Evolutionary conservation across 768 basidiomycete species (phyloP), one percentile per base, ranked within the genome.

Genomic region (Podaxis sp.): DNA sequence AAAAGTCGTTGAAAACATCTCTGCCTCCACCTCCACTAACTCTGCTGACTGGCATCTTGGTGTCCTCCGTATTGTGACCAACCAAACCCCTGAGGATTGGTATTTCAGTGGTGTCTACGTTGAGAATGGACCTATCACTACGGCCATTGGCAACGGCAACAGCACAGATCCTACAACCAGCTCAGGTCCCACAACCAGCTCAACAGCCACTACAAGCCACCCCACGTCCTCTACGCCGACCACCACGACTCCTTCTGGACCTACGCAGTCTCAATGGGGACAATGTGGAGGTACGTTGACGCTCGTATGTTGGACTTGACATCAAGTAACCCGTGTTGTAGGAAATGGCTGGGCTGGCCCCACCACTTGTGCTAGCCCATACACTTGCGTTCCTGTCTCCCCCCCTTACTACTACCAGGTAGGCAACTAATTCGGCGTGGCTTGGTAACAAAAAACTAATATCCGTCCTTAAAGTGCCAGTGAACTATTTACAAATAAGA

Each of bases 31-130:
- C 0, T 84, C 78, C 11, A 87, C 86, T 56, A 85, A 86, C 73
- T 85, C 83, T 20, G 82, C 74, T 36, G 85, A 86, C 71, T 87
- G 78, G 76, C 87, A 87, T 74, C 75, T 88, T 54, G 85, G 85
- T 44, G 84, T 87, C 26, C 80, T 87, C 38, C 82, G 84, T 62
- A 74, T 88, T 64, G 76, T 81, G 22, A 83, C 81, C 69, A 77
- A 71, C 41, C 69, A 77, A 50, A 70, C 72, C 36, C 71, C 78
- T 10, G 85, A 86, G 70, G 82, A 87, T 66, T 88, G 80, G 79
- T 87, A 82, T 72, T 76, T 84, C 75, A 78, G 81, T 59, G 84
- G 85, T 37, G 84, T 88, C 56, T 88, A 84, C 70, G 79, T 87
- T 65, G 86, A 87, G 72, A 76, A 67, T 44, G 84, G 83, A 0